These are phyloP conservation scores for Cymbidium sinense DNA, from an alignment of 106 monocot species.

Conservation along the genomic window DNA sequence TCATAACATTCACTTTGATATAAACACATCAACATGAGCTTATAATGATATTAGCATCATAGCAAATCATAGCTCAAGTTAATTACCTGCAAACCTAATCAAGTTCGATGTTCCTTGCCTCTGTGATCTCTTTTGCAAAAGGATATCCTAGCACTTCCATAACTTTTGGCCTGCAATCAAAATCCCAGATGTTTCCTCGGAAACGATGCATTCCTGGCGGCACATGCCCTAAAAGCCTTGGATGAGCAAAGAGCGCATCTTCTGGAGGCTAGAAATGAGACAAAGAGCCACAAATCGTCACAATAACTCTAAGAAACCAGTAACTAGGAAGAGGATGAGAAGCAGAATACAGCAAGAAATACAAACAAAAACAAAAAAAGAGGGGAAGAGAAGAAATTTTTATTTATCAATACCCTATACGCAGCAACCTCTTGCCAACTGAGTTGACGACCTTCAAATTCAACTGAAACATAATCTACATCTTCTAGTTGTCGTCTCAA, in stretches of 20 bases:
- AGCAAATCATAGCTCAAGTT: neutral
- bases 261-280: slow-evolving; percentile 69
- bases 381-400: neutral
- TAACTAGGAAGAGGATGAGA: neutral
- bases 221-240: slow-evolving; percentile 94
- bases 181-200: slow-evolving; percentile 94
- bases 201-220: slow-evolving; percentile 99
- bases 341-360: neutral
- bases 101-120: slow-evolving; percentile 94
- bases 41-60: neutral
- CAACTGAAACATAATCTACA: slow-evolving; percentile 90
- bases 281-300: neutral
- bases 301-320: neutral
- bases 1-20: neutral
- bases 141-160: slow-evolving; percentile 79
- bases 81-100: slow-evolving; percentile 92
- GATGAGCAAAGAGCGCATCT: slow-evolving; percentile 92
- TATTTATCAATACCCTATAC: slow-evolving; percentile 47
- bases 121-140: slow-evolving; percentile 71
- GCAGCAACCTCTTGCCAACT: slow-evolving; percentile 90
- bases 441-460: slow-evolving; percentile 79
- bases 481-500: slow-evolving; percentile 87
- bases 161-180: slow-evolving; percentile 72
- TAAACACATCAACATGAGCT: neutral
- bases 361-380: neutral